Base-by-base conservation (phyloP, 1,139 yeast genomes). In the Scheffersomyces titani region DNA sequence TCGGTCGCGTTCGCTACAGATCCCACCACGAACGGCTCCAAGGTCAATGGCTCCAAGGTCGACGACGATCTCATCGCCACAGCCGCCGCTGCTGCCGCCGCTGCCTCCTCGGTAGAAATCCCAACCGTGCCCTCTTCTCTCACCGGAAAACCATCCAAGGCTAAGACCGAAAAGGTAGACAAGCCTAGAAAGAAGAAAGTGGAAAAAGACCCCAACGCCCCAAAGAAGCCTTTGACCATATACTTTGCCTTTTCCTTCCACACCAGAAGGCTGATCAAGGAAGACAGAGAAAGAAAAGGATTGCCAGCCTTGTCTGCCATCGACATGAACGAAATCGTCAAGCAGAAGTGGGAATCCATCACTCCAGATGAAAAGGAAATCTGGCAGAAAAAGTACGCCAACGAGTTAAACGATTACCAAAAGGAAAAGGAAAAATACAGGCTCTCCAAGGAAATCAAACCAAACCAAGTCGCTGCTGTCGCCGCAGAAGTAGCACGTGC, bases 231-330 rank as follows among this genome's bases (percentile, higher is more conserved):
- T 22, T 76, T 90, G 68, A 91, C 97, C 47, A 89, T 90, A 57
- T 92, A 87, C 76, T 90, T 92, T 73, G 89, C 93, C 49, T 92
- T 85, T 70, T 83, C 88, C 49, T 87, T 87, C 64, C 84, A 84
- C 64, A 80, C 85, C 59, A 83, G 93, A 68, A 88, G 86, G 59
- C 67, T 69, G 52, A 75, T 92, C 61, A 85, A 88, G 59, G 87
- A 86, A 59, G 92, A 89, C 62, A 82, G 96, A 70, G 79, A 76
- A 58, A 75, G 78, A 53, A 77, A 80, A 57, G 88, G 88, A 44
- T 78, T 84, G 61, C 82, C 88, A 19, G 83, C 92, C 6, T 78
- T 89, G 62, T 80, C 88, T 22, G 90, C 93, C 54, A 84, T 86
- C 49, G 97, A 90, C 64, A 83, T 91, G 76, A 90, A 96, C 51